phyloP scores from a whole-genome alignment of 345 rosid genomes.

The Eutrema japonicum region DNA sequence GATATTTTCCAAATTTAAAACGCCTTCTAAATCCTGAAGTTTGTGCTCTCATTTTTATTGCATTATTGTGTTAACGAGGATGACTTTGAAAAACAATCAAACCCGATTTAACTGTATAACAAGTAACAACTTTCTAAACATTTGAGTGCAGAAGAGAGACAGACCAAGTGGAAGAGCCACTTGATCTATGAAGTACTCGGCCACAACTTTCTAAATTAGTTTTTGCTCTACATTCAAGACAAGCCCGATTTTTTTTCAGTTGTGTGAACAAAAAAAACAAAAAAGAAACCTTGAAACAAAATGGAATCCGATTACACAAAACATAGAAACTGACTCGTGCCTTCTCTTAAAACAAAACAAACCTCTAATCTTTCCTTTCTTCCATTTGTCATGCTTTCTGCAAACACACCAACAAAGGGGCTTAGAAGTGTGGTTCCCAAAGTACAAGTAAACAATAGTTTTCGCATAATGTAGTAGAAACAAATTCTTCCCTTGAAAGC shows the following conservation, averaged over 20 bases:
- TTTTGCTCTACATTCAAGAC: too few species aligned
- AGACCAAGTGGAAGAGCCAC: not conserved
- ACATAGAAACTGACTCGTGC: constrained; percentile 14
- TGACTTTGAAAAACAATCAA: not conserved
- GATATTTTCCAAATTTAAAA: too few species aligned
- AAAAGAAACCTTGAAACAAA: constrained; percentile 19
- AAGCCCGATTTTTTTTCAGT: too few species aligned
- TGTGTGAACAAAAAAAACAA: not conserved
- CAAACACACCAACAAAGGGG: constrained; percentile 20
- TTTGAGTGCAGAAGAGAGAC: not conserved
- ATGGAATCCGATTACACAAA: constrained; percentile 24
- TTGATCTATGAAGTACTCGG: not conserved
- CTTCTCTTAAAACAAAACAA: not conserved
- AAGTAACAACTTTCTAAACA: not conserved
- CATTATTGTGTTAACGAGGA: too few species aligned
- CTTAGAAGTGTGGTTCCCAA: constrained; percentile 13
- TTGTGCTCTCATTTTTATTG: too few species aligned
- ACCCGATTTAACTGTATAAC: not conserved
- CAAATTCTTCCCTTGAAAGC: not conserved
- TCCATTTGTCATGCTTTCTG: constrained; percentile 2
- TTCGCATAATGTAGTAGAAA: not conserved
- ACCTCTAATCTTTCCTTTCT: not conserved
- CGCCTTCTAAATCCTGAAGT: too few species aligned
- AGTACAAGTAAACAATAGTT: not conserved
- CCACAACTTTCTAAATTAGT: not conserved